Evolutionary conservation across 345 rosid genomes (phyloP), one percentile per base, ranked within the genome.

Genomic region (Syzygium oleosum): DNA sequence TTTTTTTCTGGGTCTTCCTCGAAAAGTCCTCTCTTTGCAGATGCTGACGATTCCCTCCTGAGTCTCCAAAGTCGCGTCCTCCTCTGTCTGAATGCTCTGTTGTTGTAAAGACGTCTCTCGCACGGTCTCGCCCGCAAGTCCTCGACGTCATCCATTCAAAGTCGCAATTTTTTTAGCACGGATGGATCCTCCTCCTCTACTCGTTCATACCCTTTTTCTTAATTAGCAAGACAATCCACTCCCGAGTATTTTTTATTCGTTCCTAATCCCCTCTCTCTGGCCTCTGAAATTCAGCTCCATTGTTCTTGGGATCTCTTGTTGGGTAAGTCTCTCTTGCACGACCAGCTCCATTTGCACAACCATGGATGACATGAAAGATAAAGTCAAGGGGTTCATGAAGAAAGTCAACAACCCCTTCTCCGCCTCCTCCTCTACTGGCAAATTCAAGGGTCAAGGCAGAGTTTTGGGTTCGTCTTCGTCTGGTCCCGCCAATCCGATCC

Each of bases 361-460:
- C 29, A 97, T 97, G 99, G 98, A 87, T 84, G 99, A 96, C 29
- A 90, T 97, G 93, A 97, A 95, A 89, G 99, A 91, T 86, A 95
- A 97, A 89, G 91, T 96, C 89, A 96, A 94, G 85, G 99, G 99
- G 11, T 95, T 97, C 93, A 91, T 96, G 93, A 96, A 97, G 92
- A 97, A 95, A 92, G 94, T 97, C 89, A 96, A 92, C 91, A 90
- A 90, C 87, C 91, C 91, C n/a, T 89, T 91, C 38, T 92, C 96
- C 31, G 91, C 94, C 0, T 90, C 98, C 1, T 91, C 98, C 23
- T 95, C 99, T 54, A 90, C 97, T 10, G 94, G 93, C 52, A 96
- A 96, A 92, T 97, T 97, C 92, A 96, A 97, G 91, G 99, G 99
- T 88, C 92, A 92, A 88, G 97, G 98, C 87, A 86, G 98, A 85